Base-by-base conservation (phyloP, 2,329 filamentous ascomycete genomes). In the Sarocladiaceae sp. region DNA sequence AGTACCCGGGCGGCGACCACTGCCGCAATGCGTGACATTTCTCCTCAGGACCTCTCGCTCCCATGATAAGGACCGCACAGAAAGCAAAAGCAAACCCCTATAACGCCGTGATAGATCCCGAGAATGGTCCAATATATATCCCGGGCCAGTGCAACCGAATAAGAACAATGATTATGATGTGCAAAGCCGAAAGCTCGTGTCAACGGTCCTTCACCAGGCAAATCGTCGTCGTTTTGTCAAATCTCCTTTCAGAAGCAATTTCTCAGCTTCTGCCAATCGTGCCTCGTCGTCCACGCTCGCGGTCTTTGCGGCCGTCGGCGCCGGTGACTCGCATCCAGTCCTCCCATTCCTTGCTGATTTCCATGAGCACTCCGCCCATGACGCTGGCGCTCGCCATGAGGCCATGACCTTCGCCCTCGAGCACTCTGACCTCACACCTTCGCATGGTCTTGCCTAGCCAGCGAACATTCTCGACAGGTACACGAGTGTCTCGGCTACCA, bases 361-460 rank as follows among this genome's bases (percentile, higher is more conserved):
- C 94, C 69, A 90, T 93, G 31, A 99, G 73, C n/a, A 97, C 88
- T 18, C 86, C 84, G 39, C 90, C 89, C 94, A 99, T 99, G 40
- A 97, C 93, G 13, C 77, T 76, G 1, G 94, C 92, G 59, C 87
- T 95, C 1, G 94, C 94, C 94, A 99, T 99, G 22, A 99, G 74
- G 0, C 94, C 93, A 64, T 99, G 94, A 3, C 92, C 90, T 67
- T 99, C 93, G 5, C 89, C 90, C 59, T 96, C 88, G 3, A 99
- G 76, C 4, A 97, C 84, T 4, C 93, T 78, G 13, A 99, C 90
- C 66, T 97, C 94, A 67, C 93, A 97, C 46, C 89, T 79, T 26
- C 88, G 84, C 92, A 99, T 97, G 37, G 88, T 88, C 69, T 92
- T 92, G 54, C 91, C 92, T 7, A 99, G 78, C 94, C 94, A 99